Evolutionary conservation across 495 filamentous ascomycete species (phyloP), one percentile per base, ranked within the genome.

Genomic region (Corynascus novoguineensis): DNA sequence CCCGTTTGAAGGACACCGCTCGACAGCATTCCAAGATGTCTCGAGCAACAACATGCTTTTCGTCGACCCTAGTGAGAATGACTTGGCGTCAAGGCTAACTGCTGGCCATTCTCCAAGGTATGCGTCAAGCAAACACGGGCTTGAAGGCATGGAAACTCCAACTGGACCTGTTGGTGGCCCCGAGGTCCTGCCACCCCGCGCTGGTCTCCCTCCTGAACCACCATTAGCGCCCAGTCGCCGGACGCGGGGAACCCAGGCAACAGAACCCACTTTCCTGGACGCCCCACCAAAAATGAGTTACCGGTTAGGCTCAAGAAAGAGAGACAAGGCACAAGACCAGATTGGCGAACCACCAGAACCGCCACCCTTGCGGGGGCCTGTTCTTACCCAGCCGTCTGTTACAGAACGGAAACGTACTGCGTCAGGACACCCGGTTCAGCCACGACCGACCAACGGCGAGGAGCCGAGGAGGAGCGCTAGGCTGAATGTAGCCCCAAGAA

Each of bases 381-480:
- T 61, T 0, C 48, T 60, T 71, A 75, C 66, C 5, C 57, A 61
- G 14, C n/a, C n/a, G n/a, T 62, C 75, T 21, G 69, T 68, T 1
- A 67, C 71, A 9, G 86, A 86, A 59, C 81, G 89, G 65, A 96
- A 95, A 72, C 81, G 91, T 57, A 95, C 90, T 5, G 79, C 92
- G 15, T 92, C 91, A 28, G 91, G 91, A 3, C 87, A 92, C 62
- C 81, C 82, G 14, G 82, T 87, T 9, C 82, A 87, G 60, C 71
- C 83, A 11, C 72, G 77, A 53, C 71, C 80, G 53, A 71, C 68
- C 14, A 78, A 78, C 41, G 67, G 77, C 10, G 77, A 81, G 52
- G 87, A 91, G 63, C 85, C 85, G 58, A 79, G 91, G 64, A 82
- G 91, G 64, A 95, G 91, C 60, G 84, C 86, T 10, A 80, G 91